A percentile compares a stretch with the other conserved stretches of the same genome.
phyloP scores from a whole-genome alignment of 257 asterid genomes.

The Ophiorrhiza pumila region DNA sequence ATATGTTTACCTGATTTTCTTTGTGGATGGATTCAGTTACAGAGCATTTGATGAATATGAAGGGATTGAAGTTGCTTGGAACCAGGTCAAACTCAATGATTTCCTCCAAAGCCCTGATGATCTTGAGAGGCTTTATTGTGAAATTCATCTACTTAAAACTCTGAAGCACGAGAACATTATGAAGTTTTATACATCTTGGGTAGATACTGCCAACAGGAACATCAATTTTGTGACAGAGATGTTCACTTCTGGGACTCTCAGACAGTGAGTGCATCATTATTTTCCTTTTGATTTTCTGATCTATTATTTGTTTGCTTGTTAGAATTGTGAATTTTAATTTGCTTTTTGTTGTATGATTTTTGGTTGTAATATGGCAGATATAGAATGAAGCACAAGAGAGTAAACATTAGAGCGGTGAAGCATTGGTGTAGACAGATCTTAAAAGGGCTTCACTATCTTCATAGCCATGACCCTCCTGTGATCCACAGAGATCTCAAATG shows the following conservation, averaged over 20 bases:
- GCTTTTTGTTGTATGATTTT: constrained; percentile 4
- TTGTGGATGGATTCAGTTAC: constrained; percentile 33
- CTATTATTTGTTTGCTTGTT: not conserved
- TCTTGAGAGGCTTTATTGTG: constrained; percentile 53
- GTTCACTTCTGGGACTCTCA: constrained; percentile 54
- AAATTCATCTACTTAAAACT: constrained; percentile 48
- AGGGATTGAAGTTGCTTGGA: constrained; percentile 60
- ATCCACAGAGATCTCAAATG: constrained; percentile 60
- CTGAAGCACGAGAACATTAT: constrained; percentile 42
- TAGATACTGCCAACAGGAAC: constrained; percentile 48
- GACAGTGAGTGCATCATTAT: constrained; percentile 36
- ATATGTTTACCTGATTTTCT: constrained; percentile 15
- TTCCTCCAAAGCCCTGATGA: constrained; percentile 52
- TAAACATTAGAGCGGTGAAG: constrained; percentile 52
- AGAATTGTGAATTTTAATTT: not conserved
- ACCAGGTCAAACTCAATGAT: constrained; percentile 49
- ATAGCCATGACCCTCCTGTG: constrained; percentile 55
- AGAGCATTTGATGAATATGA: constrained; percentile 56
- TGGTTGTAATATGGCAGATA: constrained; percentile 28
- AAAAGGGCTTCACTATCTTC: constrained; percentile 50
- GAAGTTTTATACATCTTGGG: constrained; percentile 58
- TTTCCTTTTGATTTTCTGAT: not conserved
- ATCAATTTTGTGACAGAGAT: constrained; percentile 54
- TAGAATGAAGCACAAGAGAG: constrained; percentile 47
- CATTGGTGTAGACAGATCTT: constrained; percentile 58